phyloP scores from a whole-genome alignment of 2,329 filamentous ascomycete species.

The Exophiala sp. region DNA sequence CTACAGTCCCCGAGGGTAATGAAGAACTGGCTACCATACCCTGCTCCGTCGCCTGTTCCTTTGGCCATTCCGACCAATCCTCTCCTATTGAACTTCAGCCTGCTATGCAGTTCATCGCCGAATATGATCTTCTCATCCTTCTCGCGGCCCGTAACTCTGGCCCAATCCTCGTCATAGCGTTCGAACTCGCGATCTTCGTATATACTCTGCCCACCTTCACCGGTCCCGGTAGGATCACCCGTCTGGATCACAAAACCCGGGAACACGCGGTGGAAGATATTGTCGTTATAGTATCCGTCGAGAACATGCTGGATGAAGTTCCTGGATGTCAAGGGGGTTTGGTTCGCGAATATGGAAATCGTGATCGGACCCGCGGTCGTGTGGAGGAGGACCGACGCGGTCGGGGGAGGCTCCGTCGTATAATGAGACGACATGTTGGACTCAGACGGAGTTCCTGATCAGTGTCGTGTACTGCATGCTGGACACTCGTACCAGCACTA shows the following conservation, averaged over 20 bases:
- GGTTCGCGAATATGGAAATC: constrained; percentile 90
- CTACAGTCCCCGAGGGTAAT: constrained; percentile 76
- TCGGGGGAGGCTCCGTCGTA: constrained; percentile 90
- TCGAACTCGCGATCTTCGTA: constrained; percentile 63
- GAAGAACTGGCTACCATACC: constrained; percentile 96
- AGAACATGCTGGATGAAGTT: constrained; percentile 95
- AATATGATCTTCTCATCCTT: constrained; percentile 59
- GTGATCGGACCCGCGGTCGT: constrained; percentile 85
- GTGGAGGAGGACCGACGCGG: constrained; percentile 82
- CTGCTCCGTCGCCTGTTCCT: constrained; percentile 46
- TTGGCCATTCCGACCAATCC: constrained; percentile 97
- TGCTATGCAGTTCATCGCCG: constrained; percentile 83
- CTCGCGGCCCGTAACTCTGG: constrained; percentile 45
- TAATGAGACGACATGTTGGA: constrained; percentile 75
- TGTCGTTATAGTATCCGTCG: constrained; percentile 91
- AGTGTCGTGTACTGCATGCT: not conserved
- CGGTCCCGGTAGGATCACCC: constrained; percentile 84
- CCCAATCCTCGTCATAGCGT: constrained; percentile 47
- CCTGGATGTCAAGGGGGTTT: constrained; percentile 81
- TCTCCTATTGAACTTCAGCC: constrained; percentile 85
- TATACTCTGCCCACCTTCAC: constrained; percentile 74
- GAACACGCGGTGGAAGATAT: constrained; percentile 87
- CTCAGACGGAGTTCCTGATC: not conserved
- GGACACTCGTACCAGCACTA: not conserved
- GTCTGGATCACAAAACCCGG: constrained; percentile 91